phyloP scores from a whole-genome alignment of 176 grass and related monocot species.

The Oryza officinalis region DNA sequence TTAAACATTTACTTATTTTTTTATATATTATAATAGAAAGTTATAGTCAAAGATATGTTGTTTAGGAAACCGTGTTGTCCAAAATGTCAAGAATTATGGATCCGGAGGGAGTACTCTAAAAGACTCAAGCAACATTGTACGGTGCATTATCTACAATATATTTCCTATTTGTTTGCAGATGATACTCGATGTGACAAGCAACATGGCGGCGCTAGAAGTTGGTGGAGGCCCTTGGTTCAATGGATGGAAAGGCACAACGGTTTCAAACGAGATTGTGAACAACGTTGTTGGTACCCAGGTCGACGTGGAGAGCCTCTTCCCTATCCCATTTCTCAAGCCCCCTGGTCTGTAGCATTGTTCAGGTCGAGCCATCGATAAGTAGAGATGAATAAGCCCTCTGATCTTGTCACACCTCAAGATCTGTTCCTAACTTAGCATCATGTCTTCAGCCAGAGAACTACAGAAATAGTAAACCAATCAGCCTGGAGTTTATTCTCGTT shows the following conservation, averaged over 20 bases:
- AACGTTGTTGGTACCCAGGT: slow-evolving; percentile 50
- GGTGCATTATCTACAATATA: not conserved
- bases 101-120: not conserved
- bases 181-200: slow-evolving; percentile 77
- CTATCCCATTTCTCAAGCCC: slow-evolving; percentile 71
- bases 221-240: slow-evolving; percentile 95
- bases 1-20: too few species aligned
- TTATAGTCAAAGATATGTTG: too few species aligned
- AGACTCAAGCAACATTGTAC: not conserved
- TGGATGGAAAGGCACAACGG: slow-evolving; percentile 68
- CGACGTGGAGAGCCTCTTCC: slow-evolving; percentile 66
- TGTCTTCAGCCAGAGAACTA: not conserved
- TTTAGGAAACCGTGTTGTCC: too few species aligned
- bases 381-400: not conserved
- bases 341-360: slow-evolving; percentile 61
- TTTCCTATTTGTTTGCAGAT: slow-evolving; percentile 39
- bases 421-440: not conserved
- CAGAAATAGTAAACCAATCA: not conserved
- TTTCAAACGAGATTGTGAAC: slow-evolving; percentile 48
- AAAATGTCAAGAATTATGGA: too few species aligned
- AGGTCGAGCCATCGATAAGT: not conserved
- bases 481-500: not conserved
- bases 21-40: too few species aligned
- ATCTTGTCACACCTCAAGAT: not conserved
- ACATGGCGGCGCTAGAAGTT: slow-evolving; percentile 86